phyloP scores from a whole-genome alignment of 2,329 filamentous ascomycete genomes.

The Botrytis sinoallii region DNA sequence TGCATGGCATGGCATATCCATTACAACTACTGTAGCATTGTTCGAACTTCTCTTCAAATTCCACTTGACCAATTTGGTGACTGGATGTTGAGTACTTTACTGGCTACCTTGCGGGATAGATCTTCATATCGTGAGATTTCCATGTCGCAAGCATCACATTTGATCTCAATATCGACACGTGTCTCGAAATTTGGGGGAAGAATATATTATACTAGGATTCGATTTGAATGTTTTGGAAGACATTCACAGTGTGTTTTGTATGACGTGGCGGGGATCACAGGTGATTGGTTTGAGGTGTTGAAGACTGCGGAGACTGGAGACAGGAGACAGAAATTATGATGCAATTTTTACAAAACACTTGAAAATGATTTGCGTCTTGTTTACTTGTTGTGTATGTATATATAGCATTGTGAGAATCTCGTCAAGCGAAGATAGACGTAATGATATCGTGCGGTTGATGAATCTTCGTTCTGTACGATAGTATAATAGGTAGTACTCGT shows the following conservation, averaged over 20 bases:
- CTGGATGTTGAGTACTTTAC: neutral
- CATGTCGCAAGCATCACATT: neutral
- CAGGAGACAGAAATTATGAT: neutral
- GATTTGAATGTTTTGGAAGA: neutral
- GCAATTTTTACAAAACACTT: neutral
- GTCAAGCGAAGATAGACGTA: neutral
- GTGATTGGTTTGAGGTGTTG: neutral
- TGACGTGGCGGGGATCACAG: conserved; percentile 3
- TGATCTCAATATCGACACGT: conserved; percentile 2
- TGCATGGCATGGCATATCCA: neutral
- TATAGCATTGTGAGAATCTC: neutral
- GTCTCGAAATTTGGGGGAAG: neutral
- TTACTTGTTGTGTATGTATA: too few species aligned
- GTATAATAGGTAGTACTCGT: neutral
- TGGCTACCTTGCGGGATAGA: neutral
- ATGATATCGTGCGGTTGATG: neutral
- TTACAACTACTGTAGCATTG: neutral
- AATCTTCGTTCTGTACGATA: neutral
- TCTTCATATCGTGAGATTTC: neutral
- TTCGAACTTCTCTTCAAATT: neutral
- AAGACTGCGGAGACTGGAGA: neutral
- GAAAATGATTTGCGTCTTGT: neutral
- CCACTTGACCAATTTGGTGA: neutral
- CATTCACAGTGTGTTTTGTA: neutral
- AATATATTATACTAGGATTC: neutral